Conservation (phyloP, 306 rosid species). For the Quercus engelmannii region DNA sequence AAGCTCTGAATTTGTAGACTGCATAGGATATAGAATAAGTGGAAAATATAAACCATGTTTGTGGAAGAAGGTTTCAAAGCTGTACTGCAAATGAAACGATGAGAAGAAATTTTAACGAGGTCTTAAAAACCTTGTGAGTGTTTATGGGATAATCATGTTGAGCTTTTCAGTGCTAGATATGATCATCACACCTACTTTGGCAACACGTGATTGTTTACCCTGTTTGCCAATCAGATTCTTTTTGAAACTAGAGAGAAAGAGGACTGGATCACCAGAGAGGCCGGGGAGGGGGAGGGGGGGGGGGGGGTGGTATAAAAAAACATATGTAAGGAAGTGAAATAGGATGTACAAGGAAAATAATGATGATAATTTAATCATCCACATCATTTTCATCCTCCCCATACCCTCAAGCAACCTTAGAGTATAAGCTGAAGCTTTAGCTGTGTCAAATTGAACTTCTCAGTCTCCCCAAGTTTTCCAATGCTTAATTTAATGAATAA, state of each 20-base stretch:
- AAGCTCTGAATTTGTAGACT: not conserved
- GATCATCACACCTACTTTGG: not conserved
- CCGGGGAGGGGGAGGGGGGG: not conserved
- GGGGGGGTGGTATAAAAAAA: not conserved
- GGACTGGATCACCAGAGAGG: too few relatives aligned
- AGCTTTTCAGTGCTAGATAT: not conserved
- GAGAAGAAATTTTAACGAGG: not conserved
- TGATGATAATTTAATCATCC: not conserved
- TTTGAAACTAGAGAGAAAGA: not conserved
- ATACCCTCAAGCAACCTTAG: not conserved
- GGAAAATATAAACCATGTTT: too few relatives aligned
- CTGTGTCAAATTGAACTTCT: not conserved
- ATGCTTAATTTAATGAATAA: not conserved
- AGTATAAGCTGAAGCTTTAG: not conserved
- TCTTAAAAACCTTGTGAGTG: not conserved
- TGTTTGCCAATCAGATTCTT: not conserved
- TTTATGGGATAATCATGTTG: not conserved
- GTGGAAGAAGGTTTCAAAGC: not conserved
- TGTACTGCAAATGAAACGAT: not conserved
- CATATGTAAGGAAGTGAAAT: not conserved
- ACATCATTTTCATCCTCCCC: not conserved
- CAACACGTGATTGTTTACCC: not conserved
- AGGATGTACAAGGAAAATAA: not conserved
- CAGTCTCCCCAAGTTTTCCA: not conserved
- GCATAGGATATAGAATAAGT: not conserved